Percentiles rank a stretch among this genome's conserved stretches.
Conservation (phyloP, 129 eudicot genomes). For the Heracleum sosnowskyi region DNA sequence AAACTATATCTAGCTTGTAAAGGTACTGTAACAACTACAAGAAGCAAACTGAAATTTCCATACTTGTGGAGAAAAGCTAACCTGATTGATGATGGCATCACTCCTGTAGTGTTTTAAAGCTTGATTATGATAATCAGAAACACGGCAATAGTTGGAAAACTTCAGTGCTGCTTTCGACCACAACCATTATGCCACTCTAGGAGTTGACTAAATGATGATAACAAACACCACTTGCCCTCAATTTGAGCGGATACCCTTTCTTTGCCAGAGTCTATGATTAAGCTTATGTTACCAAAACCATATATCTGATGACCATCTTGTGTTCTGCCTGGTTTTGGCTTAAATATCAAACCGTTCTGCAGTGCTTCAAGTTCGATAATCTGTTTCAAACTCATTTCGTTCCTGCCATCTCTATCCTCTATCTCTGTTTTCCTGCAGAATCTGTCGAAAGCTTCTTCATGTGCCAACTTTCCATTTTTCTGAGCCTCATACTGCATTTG, state of each 20-base stretch:
- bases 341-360: no score
- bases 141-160: neutral
- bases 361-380: no score
- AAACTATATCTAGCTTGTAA: neutral
- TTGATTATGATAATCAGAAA: neutral
- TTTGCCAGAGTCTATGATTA: no score
- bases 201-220: neutral
- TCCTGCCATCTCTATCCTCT: constrained; percentile 29
- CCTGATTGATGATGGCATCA: neutral
- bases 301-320: no score
- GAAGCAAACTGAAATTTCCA: neutral
- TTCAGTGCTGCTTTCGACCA: neutral
- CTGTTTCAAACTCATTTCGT: constrained; percentile 55
- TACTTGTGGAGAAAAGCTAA: neutral
- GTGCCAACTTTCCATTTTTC: no score
- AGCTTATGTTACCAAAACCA: no score
- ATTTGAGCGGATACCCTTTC: constrained; percentile 8
- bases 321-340: no score
- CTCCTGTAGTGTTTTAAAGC: neutral
- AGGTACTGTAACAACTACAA: neutral
- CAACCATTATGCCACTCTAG: no score
- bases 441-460: no score
- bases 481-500: no score
- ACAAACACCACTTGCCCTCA: neutral
- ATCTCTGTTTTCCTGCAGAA: constrained; percentile 6